phyloP scores from a whole-genome alignment of 2,329 filamentous ascomycete species.

The Decorospora gaudefroyi region DNA sequence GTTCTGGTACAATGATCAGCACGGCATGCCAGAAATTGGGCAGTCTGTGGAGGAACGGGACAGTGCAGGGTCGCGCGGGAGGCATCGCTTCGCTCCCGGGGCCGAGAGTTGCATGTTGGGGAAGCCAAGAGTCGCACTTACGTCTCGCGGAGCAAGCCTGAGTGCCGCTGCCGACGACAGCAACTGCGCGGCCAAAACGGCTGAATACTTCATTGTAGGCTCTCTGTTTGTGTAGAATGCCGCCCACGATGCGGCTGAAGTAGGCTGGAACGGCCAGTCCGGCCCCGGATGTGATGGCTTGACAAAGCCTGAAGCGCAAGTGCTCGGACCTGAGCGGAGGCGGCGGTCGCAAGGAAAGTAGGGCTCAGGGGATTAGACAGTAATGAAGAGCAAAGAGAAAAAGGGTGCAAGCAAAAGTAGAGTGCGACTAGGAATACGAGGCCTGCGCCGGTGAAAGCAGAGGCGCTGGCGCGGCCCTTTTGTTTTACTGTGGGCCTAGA shows the following conservation, averaged over 20 bases:
- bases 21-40: background rate
- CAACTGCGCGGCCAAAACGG: conserved; percentile 37
- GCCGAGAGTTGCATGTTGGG: conserved; percentile 13
- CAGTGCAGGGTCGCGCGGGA: no score
- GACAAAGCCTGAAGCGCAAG: conserved; percentile 18
- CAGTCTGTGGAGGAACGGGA: no score
- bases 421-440: conserved; percentile 5
- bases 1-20: conserved; percentile 34
- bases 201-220: conserved; percentile 38
- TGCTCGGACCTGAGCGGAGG: conserved; percentile 14
- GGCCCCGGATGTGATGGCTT: conserved; percentile 9
- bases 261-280: conserved; percentile 5
- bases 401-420: conserved; percentile 2
- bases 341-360: conserved; percentile 3
- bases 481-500: no score
- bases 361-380: conserved; percentile 1
- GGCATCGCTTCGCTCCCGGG: conserved; percentile 27
- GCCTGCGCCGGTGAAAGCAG: conserved; percentile 1
- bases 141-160: conserved; percentile 40
- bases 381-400: conserved; percentile 6
- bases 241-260: conserved; percentile 12
- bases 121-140: conserved; percentile 40
- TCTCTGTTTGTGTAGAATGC: background rate
- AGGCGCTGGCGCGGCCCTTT: conserved; percentile 5
- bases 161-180: conserved; percentile 37